These are phyloP conservation scores for Cronartium quercuum DNA, from an alignment of 1,284 basidiomycete genomes.

Conservation along the genomic window DNA sequence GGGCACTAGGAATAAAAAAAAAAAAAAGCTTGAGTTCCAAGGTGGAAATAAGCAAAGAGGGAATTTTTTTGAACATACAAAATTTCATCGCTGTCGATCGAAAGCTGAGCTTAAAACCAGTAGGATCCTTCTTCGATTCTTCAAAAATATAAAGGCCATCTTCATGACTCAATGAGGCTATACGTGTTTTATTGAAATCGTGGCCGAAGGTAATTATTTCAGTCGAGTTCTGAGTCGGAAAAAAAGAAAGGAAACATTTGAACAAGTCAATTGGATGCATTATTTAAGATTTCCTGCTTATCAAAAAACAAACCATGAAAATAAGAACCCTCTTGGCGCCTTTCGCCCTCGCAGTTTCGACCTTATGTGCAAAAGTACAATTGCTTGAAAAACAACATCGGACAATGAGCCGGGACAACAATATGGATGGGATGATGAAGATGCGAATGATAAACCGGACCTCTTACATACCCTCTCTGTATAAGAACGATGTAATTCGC, in stretches of 20 bases:
- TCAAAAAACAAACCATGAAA: slow-evolving; percentile 2
- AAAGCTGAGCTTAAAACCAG: slow-evolving; percentile 7
- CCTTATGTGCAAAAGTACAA: slow-evolving; percentile 24
- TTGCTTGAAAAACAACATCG: neutral
- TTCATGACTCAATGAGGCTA: neutral
- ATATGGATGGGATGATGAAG: neutral
- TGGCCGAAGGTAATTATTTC: neutral
- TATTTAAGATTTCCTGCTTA: too few species aligned
- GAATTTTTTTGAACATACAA: neutral
- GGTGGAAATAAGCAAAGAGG: too few species aligned
- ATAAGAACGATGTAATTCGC: slow-evolving; percentile 23
- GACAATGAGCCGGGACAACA: neutral
- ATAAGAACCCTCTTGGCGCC: slow-evolving; percentile 24
- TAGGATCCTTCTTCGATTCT: neutral
- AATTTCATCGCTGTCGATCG: neutral
- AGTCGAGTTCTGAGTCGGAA: slow-evolving; percentile 10
- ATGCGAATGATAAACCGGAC: neutral
- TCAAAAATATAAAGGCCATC: slow-evolving; percentile 22
- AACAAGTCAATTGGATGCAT: too few species aligned
- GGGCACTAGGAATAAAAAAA: neutral
- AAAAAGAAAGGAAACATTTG: neutral
- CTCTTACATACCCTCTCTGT: slow-evolving; percentile 23
- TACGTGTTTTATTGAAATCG: neutral
- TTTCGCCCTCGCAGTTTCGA: slow-evolving; percentile 12
- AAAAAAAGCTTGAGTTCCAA: too few species aligned